Percentiles rank a stretch among this genome's conserved stretches.
phyloP scores from a whole-genome alignment of 2,329 filamentous ascomycete genomes.

The Fusarium pseudocircinatum region DNA sequence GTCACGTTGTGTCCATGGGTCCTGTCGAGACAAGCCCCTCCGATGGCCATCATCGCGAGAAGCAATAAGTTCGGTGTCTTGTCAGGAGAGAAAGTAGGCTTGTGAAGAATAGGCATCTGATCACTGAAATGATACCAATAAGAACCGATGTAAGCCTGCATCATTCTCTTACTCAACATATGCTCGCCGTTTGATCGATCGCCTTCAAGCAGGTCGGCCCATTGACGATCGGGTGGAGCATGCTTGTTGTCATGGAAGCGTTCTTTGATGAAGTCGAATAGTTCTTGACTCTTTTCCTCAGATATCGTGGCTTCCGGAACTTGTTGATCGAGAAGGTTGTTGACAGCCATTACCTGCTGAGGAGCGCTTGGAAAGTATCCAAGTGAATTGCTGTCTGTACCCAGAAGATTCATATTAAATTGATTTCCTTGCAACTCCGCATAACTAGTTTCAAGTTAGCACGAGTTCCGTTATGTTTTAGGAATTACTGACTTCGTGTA shows the following conservation, averaged over 20 bases:
- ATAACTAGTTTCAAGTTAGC: conserved; percentile 56
- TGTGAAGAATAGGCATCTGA: conserved; percentile 93
- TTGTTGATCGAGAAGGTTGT: conserved; percentile 82
- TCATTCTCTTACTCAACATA: conserved; percentile 88
- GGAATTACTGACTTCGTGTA: conserved; percentile 57
- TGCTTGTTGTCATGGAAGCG: conserved; percentile 85
- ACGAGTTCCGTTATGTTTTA: background rate
- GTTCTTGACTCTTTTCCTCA: conserved; percentile 84
- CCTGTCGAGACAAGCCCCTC: conserved; percentile 88
- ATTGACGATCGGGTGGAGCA: conserved; percentile 76
- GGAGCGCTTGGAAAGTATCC: conserved; percentile 69
- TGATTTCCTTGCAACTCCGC: conserved; percentile 58
- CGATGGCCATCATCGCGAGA: conserved; percentile 90
- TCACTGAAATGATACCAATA: conserved; percentile 97
- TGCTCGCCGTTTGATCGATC: conserved; percentile 73
- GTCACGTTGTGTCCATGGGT: conserved; percentile 78
- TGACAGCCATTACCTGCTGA: conserved; percentile 89
- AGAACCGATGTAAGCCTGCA: conserved; percentile 92
- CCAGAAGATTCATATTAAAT: conserved; percentile 57
- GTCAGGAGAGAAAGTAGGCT: conserved; percentile 90
- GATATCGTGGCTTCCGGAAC: conserved; percentile 83
- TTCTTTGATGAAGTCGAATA: conserved; percentile 82
- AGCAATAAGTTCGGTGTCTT: conserved; percentile 86
- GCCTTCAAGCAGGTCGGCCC: conserved; percentile 81
- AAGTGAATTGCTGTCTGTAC: conserved; percentile 57